Conservation (phyloP, 345 rosid genomes). For the Citrus mangshanensis region DNA sequence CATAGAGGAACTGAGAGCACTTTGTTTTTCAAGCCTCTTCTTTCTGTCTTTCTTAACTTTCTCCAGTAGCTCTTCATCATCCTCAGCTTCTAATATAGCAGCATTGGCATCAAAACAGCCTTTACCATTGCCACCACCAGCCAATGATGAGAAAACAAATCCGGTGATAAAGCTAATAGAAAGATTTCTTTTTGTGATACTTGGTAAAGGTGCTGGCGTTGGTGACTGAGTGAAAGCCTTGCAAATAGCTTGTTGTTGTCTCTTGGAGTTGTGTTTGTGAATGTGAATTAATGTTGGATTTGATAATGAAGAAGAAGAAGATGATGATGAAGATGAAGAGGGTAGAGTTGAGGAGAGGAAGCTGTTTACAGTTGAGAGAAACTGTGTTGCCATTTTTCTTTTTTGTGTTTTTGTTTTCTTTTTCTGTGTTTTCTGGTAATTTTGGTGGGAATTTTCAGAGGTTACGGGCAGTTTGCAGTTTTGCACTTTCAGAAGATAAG, state of each 20-base stretch:
- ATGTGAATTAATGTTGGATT: constrained; percentile 16
- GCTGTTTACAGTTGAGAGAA: constrained; percentile 49
- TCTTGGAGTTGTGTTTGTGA: constrained; percentile 24
- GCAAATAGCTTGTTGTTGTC: constrained; percentile 27
- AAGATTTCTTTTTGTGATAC: constrained; percentile 47
- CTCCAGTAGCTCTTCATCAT: constrained; percentile 83
- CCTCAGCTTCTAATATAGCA: constrained; percentile 89
- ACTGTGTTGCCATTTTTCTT: constrained; percentile 53
- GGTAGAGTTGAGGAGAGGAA: constrained; percentile 32
- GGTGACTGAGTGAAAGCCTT: constrained; percentile 33
- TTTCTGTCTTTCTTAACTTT: constrained; percentile 79
- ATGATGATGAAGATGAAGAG: constrained; percentile 17
- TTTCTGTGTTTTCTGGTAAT: constrained; percentile 19
- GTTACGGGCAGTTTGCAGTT: constrained; percentile 5
- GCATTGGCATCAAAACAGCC: constrained; percentile 50
- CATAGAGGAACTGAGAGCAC: constrained; percentile 59
- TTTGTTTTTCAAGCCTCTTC: constrained; percentile 86
- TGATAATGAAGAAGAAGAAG: constrained; percentile 3
- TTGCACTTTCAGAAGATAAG: constrained; percentile 39
- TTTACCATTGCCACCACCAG: constrained; percentile 8
- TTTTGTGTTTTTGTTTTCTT: not conserved
- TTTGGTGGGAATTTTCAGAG: constrained; percentile 35
- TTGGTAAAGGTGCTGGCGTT: constrained; percentile 17
- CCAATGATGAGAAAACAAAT: constrained; percentile 42
- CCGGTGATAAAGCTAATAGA: constrained; percentile 48